A percentile compares a stretch with the other conserved stretches of the same genome.
phyloP scores from a whole-genome alignment of 1,139 yeast genomes.

The Suhomyces atakaporum region DNA sequence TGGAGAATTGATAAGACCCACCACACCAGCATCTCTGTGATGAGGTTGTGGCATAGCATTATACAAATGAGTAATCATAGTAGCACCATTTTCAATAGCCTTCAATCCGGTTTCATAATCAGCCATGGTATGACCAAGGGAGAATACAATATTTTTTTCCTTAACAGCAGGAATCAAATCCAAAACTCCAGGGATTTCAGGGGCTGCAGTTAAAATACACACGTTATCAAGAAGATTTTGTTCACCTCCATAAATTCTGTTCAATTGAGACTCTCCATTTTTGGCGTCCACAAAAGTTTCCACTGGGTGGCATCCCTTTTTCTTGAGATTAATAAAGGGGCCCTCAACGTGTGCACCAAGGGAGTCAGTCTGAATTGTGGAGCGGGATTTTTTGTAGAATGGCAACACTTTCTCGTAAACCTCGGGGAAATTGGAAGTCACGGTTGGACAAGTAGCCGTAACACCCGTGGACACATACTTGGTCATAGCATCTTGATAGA shows the following conservation, averaged over 20 bases:
- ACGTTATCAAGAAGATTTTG: constrained; percentile 44
- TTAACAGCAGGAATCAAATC: constrained; percentile 47
- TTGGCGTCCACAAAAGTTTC: constrained; percentile 55
- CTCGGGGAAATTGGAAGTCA: constrained; percentile 56
- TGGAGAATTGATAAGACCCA: constrained; percentile 54
- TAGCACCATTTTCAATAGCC: constrained; percentile 55
- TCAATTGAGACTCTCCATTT: constrained; percentile 38
- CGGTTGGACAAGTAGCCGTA: constrained; percentile 61
- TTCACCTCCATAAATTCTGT: constrained; percentile 49
- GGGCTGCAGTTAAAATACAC: constrained; percentile 61
- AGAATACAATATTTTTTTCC: constrained; percentile 41
- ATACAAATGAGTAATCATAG: constrained; percentile 64
- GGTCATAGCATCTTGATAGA: constrained; percentile 49
- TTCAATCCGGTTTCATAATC: constrained; percentile 49
- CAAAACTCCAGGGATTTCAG: constrained; percentile 58
- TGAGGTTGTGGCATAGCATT: constrained; percentile 73
- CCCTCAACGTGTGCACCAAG: constrained; percentile 70
- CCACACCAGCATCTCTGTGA: constrained; percentile 61
- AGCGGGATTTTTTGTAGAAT: constrained; percentile 39
- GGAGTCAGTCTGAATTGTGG: constrained; percentile 46
- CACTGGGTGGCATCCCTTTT: constrained; percentile 65
- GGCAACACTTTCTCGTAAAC: constrained; percentile 57
- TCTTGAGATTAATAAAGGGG: constrained; percentile 55
- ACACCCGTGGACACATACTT: constrained; percentile 57
- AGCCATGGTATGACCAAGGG: constrained; percentile 61